A percentile compares a stretch with the other conserved stretches of the same genome.
Conservation (phyloP, 768 basidiomycete species). For the Leccinellum albellum region DNA sequence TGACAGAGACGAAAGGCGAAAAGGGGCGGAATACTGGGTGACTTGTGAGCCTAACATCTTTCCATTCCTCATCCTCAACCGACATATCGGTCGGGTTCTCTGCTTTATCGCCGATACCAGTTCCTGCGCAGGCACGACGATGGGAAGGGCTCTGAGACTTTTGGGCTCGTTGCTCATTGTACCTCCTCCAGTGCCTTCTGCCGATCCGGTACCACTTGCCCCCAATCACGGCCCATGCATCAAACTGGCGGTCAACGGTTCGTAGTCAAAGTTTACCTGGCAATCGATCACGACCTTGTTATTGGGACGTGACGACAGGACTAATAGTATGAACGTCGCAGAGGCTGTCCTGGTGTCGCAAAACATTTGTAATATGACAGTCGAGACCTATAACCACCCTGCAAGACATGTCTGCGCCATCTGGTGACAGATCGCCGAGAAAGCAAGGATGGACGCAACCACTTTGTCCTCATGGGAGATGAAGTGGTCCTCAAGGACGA, state of each 20-base stretch:
- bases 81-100: no score
- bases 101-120: no score
- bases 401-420: constrained; percentile 49
- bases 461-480: constrained; percentile 53
- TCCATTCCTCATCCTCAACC: no score
- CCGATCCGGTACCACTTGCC: no score
- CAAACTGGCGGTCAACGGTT: constrained; percentile 31
- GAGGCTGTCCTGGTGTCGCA: constrained; percentile 34
- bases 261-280: constrained; percentile 45
- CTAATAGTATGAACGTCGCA: constrained; percentile 30
- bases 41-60: no score
- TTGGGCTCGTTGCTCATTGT: no score
- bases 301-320: constrained; percentile 11
- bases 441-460: constrained; percentile 47
- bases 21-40: no score
- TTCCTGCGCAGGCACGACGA: no score
- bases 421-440: constrained; percentile 48
- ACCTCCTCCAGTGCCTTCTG: no score
- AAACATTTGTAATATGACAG: constrained; percentile 36
- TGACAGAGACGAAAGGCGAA: no score
- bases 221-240: no score
- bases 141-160: no score
- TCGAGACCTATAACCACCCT: constrained; percentile 37
- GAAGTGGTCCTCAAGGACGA: constrained; percentile 49
- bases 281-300: constrained; percentile 48